phyloP scores from a whole-genome alignment of 2,329 filamentous ascomycete species.

The Aspergillus amoenus region DNA sequence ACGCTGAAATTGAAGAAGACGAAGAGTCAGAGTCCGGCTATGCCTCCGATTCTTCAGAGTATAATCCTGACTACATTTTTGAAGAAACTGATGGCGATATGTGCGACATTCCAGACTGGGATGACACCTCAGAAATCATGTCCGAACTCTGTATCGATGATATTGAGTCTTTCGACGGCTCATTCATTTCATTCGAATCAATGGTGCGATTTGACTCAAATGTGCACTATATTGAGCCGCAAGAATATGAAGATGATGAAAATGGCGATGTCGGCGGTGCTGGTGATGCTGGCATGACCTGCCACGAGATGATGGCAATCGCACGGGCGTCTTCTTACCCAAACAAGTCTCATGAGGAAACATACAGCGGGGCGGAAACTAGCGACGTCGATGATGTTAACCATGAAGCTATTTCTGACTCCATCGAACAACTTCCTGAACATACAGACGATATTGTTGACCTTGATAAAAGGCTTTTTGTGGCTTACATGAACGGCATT shows the following conservation, averaged over 20 bases:
- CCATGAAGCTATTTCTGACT: slow-evolving; percentile 19
- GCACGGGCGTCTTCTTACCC: slow-evolving; percentile 24
- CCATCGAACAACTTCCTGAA: slow-evolving; percentile 29
- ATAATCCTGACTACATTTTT: slow-evolving; percentile 15
- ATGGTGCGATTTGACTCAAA: slow-evolving; percentile 36
- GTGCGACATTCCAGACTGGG: slow-evolving; percentile 32
- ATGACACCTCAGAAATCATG: slow-evolving; percentile 27
- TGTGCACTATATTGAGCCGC: slow-evolving; percentile 35
- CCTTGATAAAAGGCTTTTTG: slow-evolving; percentile 39
- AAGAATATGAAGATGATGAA: slow-evolving; percentile 27
- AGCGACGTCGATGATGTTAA: slow-evolving; percentile 15
- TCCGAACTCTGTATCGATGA: slow-evolving; percentile 30
- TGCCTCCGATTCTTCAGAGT: slow-evolving; percentile 33
- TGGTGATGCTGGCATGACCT: slow-evolving; percentile 32
- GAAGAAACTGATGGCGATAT: slow-evolving; percentile 28
- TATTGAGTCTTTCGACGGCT: slow-evolving; percentile 35
- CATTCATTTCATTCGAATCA: slow-evolving; percentile 38
- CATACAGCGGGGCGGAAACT: slow-evolving; percentile 16
- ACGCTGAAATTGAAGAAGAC: slow-evolving; percentile 25
- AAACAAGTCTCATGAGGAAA: slow-evolving; percentile 14
- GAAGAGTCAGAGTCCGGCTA: slow-evolving; percentile 39
- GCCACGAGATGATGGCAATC: slow-evolving; percentile 42
- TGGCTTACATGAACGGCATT: slow-evolving; percentile 45
- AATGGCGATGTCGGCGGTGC: slow-evolving; percentile 15
- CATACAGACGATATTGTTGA: slow-evolving; percentile 39